These are phyloP conservation scores for Neostapfia colusana DNA, from an alignment of 176 grass and related monocot genomes.

Conservation along the genomic window DNA sequence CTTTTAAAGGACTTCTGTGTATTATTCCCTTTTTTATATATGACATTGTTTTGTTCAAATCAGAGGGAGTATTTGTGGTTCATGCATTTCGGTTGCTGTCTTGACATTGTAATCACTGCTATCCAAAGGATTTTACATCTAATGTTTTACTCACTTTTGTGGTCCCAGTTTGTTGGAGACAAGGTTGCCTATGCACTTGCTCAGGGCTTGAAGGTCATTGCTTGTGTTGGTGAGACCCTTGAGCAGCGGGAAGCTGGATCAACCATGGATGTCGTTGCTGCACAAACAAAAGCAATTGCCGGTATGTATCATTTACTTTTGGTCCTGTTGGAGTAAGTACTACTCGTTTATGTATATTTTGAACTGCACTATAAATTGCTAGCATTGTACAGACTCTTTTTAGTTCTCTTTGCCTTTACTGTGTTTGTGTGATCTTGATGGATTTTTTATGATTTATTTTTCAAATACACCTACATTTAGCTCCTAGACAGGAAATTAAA, in stretches of 20 bases:
- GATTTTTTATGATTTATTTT: neutral
- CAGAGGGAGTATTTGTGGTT: neutral
- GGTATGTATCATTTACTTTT: conserved; percentile 44
- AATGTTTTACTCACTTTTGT: neutral
- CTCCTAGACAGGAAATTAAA: neutral
- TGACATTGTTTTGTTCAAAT: neutral
- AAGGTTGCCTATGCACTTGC: conserved; percentile 90
- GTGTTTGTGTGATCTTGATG: neutral
- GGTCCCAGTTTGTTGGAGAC: conserved; percentile 81
- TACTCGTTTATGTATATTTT: neutral
- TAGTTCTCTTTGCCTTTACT: neutral
- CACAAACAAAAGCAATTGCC: conserved; percentile 89
- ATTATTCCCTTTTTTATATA: neutral
- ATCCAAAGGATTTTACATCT: neutral
- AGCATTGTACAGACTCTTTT: neutral
- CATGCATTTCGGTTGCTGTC: neutral
- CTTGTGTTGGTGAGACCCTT: conserved; percentile 92
- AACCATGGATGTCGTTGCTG: conserved; percentile 85
- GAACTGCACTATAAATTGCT: neutral
- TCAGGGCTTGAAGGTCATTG: conserved; percentile 91
- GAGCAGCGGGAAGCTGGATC: conserved; percentile 75
- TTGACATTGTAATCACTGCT: neutral
- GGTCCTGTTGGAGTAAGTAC: neutral
- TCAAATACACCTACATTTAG: neutral
- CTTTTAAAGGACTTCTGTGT: neutral